A percentile compares a stretch with the other conserved stretches of the same genome.
phyloP scores from a whole-genome alignment of 805 yeast species.

The Sugiyamaella floridensis region DNA sequence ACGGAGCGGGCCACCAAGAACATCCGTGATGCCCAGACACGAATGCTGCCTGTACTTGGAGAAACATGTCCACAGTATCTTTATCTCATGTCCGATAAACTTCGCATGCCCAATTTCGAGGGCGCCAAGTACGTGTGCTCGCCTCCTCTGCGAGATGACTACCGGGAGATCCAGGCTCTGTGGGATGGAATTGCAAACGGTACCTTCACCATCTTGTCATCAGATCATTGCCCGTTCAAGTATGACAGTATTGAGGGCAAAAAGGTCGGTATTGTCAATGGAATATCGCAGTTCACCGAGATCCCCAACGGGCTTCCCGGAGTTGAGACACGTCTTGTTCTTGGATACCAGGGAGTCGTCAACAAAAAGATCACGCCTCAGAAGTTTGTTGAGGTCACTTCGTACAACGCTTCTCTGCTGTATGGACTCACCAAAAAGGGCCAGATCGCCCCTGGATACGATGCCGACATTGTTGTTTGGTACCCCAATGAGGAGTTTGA shows the following conservation, averaged over 20 bases:
- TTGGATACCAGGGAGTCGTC: slow-evolving; percentile 40
- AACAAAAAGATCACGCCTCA: slow-evolving; percentile 37
- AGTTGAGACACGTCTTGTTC: slow-evolving; percentile 41
- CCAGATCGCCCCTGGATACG: slow-evolving; percentile 39
- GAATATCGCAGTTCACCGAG: slow-evolving; percentile 36
- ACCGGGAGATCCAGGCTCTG: slow-evolving; percentile 37
- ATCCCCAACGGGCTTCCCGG: slow-evolving; percentile 48
- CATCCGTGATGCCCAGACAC: slow-evolving; percentile 39
- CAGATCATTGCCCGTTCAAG: slow-evolving; percentile 43
- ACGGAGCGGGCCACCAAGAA: slow-evolving; percentile 37
- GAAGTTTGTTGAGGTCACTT: slow-evolving; percentile 40
- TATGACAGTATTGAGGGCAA: slow-evolving; percentile 40
- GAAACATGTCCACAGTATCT: slow-evolving; percentile 49
- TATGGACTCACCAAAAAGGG: slow-evolving; percentile 42
- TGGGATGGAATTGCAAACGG: slow-evolving; percentile 43
- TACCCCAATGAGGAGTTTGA: slow-evolving; percentile 36
- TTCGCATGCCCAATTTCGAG: slow-evolving; percentile 33
- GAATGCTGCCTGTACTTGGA: slow-evolving; percentile 38
- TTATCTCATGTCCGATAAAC: slow-evolving; percentile 36
- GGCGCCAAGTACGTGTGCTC: slow-evolving; percentile 48
- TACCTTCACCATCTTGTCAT: slow-evolving; percentile 40
- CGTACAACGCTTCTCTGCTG: slow-evolving; percentile 41
- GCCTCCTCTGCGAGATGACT: slow-evolving; percentile 41
- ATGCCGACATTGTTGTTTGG: slow-evolving; percentile 46
- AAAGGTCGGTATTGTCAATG: slow-evolving; percentile 36